phyloP scores from a whole-genome alignment of 1,284 basidiomycete species.

The Puccinia horiana region DNA sequence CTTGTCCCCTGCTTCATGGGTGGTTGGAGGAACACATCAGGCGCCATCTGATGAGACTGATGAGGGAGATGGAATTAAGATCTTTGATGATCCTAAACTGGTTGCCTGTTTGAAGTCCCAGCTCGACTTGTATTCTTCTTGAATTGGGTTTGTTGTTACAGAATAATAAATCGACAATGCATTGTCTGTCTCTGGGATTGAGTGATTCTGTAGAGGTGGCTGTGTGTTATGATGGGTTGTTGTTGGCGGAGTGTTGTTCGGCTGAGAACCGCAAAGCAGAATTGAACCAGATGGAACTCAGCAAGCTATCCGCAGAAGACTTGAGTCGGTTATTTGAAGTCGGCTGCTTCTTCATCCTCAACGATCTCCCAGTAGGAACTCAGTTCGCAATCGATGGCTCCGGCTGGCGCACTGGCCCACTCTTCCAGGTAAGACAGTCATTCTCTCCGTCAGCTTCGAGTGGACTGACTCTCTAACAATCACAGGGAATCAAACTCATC shows the following conservation, averaged over 20 bases:
- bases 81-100: background rate
- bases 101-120: background rate
- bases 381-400: conserved; percentile 42
- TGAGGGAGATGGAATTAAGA: conserved; percentile 20
- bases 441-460: background rate
- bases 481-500: conserved; percentile 37
- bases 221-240: too few species aligned
- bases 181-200: too few species aligned
- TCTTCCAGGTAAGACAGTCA: conserved; percentile 13
- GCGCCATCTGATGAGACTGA: background rate
- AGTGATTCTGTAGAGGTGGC: too few species aligned
- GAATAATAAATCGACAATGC: too few species aligned
- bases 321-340: conserved; percentile 10
- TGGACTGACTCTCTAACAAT: background rate
- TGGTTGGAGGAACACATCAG: background rate
- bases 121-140: conserved; percentile 13
- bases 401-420: conserved; percentile 5
- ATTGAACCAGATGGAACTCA: conserved; percentile 20
- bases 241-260: too few species aligned
- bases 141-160: background rate
- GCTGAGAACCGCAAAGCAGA: too few species aligned
- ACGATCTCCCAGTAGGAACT: conserved; percentile 19
- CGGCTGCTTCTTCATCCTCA: conserved; percentile 34
- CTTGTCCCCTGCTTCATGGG: conserved; percentile 30
- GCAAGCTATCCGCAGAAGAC: conserved; percentile 19